A percentile compares a stretch with the other conserved stretches of the same genome.
Evolutionary conservation across 331 rosid species (phyloP).

Genomic region (Quercus lobata): DNA sequence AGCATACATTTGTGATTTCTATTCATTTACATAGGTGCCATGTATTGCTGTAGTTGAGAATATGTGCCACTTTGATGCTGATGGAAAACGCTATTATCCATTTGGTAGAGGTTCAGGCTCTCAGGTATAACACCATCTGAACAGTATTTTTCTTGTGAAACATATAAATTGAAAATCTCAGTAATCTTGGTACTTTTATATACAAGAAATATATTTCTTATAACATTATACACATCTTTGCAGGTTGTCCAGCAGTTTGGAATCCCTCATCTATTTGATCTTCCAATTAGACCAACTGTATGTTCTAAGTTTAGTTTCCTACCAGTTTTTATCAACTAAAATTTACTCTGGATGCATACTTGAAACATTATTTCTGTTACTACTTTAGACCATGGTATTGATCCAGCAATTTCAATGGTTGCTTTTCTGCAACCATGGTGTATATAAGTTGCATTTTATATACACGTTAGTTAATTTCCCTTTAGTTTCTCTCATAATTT

Average conservation of each 20-base stretch:
- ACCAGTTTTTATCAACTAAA: neutral
- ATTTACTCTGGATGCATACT: neutral
- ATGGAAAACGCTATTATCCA: slow-evolving; percentile 91
- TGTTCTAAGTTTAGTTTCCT: slow-evolving; percentile 18
- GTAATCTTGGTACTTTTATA: neutral
- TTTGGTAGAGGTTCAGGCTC: slow-evolving; percentile 97
- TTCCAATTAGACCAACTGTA: slow-evolving; percentile 95
- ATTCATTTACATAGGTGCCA: slow-evolving; percentile 64
- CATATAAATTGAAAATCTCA: neutral
- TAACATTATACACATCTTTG: slow-evolving; percentile 24
- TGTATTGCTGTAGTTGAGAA: slow-evolving; percentile 98
- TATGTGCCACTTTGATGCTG: slow-evolving; percentile 98
- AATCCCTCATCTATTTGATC: slow-evolving; percentile 92
- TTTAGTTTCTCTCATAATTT: neutral
- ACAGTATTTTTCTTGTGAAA: neutral
- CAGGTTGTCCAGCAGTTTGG: slow-evolving; percentile 99
- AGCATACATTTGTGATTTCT: neutral
- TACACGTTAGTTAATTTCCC: neutral
- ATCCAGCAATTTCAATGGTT: neutral
- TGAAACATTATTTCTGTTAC: neutral
- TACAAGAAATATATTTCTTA: slow-evolving; percentile 5
- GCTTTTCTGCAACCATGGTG: no score
- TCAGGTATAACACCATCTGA: slow-evolving; percentile 49
- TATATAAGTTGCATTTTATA: neutral
- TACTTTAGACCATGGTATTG: neutral